These are phyloP conservation scores for Colletotrichum phormii DNA, from an alignment of 2,329 filamentous ascomycete genomes.

Conservation along the genomic window DNA sequence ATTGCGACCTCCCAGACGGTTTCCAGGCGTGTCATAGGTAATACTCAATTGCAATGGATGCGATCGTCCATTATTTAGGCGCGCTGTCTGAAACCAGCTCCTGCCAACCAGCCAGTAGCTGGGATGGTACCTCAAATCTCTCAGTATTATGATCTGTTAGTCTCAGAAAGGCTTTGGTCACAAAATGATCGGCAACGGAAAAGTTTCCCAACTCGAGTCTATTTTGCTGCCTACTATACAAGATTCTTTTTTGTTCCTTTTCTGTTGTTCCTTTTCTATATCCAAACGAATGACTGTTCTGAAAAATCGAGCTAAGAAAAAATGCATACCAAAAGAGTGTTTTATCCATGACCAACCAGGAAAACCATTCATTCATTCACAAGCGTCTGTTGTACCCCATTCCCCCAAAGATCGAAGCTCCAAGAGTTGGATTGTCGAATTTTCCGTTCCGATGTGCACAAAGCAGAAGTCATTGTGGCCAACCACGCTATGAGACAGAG, in stretches of 20 bases:
- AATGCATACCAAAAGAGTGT: slow-evolving; percentile 1
- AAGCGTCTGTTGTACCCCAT: background rate
- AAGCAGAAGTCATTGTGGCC: background rate
- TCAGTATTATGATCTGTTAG: too few relatives aligned
- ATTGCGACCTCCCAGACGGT: background rate
- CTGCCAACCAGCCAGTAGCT: background rate
- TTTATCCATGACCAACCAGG: slow-evolving; percentile 3
- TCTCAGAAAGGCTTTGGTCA: background rate
- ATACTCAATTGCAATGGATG: too few relatives aligned
- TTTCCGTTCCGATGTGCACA: background rate
- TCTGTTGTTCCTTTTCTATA: background rate
- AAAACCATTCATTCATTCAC: slow-evolving; percentile 15
- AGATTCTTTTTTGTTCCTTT: background rate
- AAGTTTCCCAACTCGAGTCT: background rate
- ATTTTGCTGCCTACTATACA: background rate
- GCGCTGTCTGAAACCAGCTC: too few relatives aligned
- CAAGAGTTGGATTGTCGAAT: background rate
- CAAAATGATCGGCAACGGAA: background rate
- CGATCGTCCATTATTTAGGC: too few relatives aligned
- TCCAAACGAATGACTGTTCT: background rate
- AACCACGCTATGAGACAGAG: background rate
- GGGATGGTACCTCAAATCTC: background rate
- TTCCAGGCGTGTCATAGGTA: background rate
- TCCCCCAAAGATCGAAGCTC: background rate
- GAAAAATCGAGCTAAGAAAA: background rate